Evolutionary conservation across 2,329 filamentous ascomycete genomes (phyloP).

Genomic region (Zarea fungicola): DNA sequence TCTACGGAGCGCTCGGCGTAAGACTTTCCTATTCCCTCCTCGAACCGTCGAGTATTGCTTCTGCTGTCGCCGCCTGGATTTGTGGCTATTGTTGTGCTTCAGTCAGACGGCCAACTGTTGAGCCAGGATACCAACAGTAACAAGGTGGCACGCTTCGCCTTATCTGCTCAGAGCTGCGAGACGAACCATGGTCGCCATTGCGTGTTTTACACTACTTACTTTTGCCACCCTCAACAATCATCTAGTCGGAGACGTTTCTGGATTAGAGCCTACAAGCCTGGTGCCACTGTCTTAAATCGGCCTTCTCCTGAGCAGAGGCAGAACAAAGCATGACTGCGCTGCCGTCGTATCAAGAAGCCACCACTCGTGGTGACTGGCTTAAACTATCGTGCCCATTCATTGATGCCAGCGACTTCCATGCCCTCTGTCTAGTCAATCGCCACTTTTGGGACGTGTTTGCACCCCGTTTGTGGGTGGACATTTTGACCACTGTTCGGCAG

Average conservation of each 20-base stretch:
- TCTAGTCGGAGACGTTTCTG: no score
- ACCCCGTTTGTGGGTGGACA: conserved; percentile 48
- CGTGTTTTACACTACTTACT: no score
- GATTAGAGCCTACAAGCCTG: no score
- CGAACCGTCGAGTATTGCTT: background rate
- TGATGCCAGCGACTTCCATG: conserved; percentile 33
- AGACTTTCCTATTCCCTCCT: background rate
- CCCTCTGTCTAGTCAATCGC: conserved; percentile 44
- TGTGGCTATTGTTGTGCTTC: background rate
- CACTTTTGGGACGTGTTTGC: conserved; percentile 46
- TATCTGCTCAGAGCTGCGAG: no score
- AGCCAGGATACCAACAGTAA: no score
- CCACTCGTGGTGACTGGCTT: conserved; percentile 43
- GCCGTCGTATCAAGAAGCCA: conserved; percentile 52
- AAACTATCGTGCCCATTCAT: conserved; percentile 42
- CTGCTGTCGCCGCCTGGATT: background rate
- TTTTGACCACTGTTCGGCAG: conserved; percentile 34
- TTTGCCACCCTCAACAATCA: no score
- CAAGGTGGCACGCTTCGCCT: no score
- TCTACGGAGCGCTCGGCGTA: background rate
- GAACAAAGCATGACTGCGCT: conserved; percentile 27
- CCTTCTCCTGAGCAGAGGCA: background rate
- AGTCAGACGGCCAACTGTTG: no score
- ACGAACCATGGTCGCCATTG: no score
- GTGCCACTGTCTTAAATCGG: conserved; percentile 7